These are phyloP conservation scores for Elsinoe batatas DNA, from an alignment of 2,329 filamentous ascomycete species.

Conservation along the genomic window DNA sequence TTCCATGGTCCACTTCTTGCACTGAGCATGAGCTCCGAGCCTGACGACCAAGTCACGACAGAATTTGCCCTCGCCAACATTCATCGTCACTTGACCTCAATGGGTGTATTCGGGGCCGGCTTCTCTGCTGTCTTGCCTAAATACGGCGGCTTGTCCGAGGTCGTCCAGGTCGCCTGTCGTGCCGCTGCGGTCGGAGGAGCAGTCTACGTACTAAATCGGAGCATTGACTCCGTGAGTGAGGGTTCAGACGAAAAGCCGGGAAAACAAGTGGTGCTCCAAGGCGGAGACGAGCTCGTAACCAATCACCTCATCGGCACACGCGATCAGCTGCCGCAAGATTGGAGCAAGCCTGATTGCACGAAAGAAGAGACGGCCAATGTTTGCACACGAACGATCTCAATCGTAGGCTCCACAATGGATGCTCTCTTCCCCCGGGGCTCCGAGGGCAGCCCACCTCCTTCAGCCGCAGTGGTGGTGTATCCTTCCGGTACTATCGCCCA, in stretches of 20 bases:
- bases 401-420: slow-evolving; percentile 57
- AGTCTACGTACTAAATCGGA: slow-evolving; percentile 75
- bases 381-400: slow-evolving; percentile 40
- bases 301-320: slow-evolving; percentile 23
- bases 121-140: slow-evolving; percentile 87
- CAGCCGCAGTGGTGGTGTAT: slow-evolving; percentile 61
- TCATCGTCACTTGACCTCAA: slow-evolving; percentile 70
- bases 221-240: slow-evolving; percentile 37
- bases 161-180: slow-evolving; percentile 83
- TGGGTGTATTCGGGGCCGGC: slow-evolving; percentile 77
- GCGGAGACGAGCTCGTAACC: slow-evolving; percentile 24
- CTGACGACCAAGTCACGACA: slow-evolving; percentile 45
- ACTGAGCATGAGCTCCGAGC: slow-evolving; percentile 62
- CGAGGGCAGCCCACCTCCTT: slow-evolving; percentile 67
- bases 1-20: slow-evolving; percentile 58
- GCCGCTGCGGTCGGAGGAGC: slow-evolving; percentile 84
- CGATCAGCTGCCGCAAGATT: slow-evolving; percentile 17
- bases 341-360: neutral
- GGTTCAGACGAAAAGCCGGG: neutral
- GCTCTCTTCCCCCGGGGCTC: slow-evolving; percentile 59
- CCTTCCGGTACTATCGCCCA: slow-evolving; percentile 42
- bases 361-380: neutral
- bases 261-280: slow-evolving; percentile 20
- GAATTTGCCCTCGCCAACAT: slow-evolving; percentile 65
- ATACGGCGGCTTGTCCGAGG: slow-evolving; percentile 83